These are phyloP conservation scores for Hypoxylon sp. DNA, from an alignment of 2,329 filamentous ascomycete species.

Conservation along the genomic window DNA sequence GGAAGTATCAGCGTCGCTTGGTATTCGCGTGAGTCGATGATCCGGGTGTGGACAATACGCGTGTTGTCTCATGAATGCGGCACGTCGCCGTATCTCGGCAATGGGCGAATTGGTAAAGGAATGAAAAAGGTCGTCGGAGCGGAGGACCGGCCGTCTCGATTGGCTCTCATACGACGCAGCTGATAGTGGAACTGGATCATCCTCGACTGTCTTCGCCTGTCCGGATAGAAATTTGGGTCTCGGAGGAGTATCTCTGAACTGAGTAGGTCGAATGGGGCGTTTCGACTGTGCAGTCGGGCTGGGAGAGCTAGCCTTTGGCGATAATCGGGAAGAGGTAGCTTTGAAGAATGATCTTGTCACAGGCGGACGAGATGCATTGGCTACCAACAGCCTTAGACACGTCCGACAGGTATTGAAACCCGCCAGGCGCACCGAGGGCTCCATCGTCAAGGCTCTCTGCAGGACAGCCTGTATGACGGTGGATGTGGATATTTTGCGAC, in stretches of 20 bases:
- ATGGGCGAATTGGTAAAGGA: constrained; percentile 90
- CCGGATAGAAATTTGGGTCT: constrained; percentile 49
- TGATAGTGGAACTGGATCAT: constrained; percentile 31
- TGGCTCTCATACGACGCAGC: constrained; percentile 38
- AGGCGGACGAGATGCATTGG: constrained; percentile 36
- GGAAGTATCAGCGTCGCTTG: constrained; percentile 74
- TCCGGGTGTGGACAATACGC: constrained; percentile 93
- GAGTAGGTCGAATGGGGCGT: constrained; percentile 3
- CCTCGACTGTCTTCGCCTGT: constrained; percentile 42
- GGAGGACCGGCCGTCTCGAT: constrained; percentile 59
- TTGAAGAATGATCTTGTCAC: constrained; percentile 44
- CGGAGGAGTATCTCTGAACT: constrained; percentile 16
- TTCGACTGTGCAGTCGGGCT: constrained; percentile 31
- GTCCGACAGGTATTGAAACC: constrained; percentile 49
- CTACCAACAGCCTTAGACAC: constrained; percentile 45
- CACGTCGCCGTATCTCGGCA: constrained; percentile 86
- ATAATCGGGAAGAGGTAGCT: constrained; percentile 29
- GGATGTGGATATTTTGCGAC: constrained; percentile 24
- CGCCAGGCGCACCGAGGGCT: constrained; percentile 48
- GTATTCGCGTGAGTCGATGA: constrained; percentile 80
- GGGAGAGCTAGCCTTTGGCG: constrained; percentile 27
- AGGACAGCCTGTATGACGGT: constrained; percentile 14
- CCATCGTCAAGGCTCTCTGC: constrained; percentile 44
- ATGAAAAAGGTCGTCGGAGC: constrained; percentile 89
- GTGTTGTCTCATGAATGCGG: constrained; percentile 91